phyloP scores from a whole-genome alignment of 805 yeast species.

The Yarrowia sp. region DNA sequence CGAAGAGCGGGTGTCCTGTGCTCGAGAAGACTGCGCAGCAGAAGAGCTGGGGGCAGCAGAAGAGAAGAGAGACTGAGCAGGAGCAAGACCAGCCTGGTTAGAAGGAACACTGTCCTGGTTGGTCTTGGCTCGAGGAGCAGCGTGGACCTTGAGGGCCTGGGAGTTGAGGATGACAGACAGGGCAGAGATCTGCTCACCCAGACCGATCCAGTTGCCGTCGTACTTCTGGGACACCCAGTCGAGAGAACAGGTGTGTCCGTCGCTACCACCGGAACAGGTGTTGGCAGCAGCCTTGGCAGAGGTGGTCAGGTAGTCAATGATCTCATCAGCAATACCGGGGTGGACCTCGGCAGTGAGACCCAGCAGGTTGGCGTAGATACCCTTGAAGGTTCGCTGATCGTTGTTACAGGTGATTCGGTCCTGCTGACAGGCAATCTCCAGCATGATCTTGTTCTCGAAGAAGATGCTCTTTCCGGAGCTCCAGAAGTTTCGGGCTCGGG shows the following conservation, averaged over 20 bases:
- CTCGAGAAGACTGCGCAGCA: neutral
- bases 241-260: conserved; percentile 81
- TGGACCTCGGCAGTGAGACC: conserved; percentile 68
- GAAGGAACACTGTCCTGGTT: conserved; percentile 55
- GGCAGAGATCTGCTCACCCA: conserved; percentile 86
- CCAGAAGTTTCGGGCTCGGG: conserved; percentile 59
- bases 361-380: conserved; percentile 68
- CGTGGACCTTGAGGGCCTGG: conserved; percentile 59
- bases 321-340: conserved; percentile 59
- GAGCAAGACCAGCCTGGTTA: neutral
- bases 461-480: conserved; percentile 55
- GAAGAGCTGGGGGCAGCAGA: conserved; percentile 1
- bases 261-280: conserved; percentile 81
- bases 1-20: neutral
- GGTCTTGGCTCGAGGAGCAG: conserved; percentile 69
- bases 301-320: conserved; percentile 56
- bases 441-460: conserved; percentile 62
- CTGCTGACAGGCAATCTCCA: conserved; percentile 75
- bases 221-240: conserved; percentile 62
- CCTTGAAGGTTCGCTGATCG: conserved; percentile 79
- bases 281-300: conserved; percentile 76
- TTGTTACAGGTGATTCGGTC: conserved; percentile 62
- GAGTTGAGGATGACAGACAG: conserved; percentile 65
- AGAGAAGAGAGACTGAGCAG: neutral
- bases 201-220: conserved; percentile 66